Evolutionary conservation across 108 stramenopile genomes (phyloP).

Genomic region (Aurantiochytrium sp.): DNA sequence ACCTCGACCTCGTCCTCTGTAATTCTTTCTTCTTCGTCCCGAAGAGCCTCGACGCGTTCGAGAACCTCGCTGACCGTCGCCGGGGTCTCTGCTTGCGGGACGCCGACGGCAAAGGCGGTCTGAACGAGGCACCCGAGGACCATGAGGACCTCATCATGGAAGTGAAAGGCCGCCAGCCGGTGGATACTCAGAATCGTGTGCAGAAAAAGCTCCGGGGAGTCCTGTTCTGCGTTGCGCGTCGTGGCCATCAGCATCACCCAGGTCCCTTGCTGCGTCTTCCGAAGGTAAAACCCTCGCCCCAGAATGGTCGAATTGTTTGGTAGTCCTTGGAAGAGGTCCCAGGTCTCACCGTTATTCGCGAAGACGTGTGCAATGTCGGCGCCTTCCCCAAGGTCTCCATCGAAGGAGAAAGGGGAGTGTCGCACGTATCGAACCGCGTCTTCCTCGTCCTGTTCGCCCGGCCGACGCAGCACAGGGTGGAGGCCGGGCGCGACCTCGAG

Average conservation of each 20-base stretch:
- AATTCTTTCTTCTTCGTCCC: not conserved
- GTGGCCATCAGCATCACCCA: slow-evolving; percentile 30
- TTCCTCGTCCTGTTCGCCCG: slow-evolving; percentile 17
- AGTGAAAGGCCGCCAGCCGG: slow-evolving; percentile 14
- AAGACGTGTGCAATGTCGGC: slow-evolving; percentile 9
- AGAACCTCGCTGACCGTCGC: not conserved
- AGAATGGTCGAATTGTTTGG: slow-evolving; percentile 28
- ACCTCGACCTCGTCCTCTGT: too few species aligned
- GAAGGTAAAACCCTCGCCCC: slow-evolving; percentile 22
- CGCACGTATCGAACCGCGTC: slow-evolving; percentile 13
- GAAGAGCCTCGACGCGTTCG: not conserved
- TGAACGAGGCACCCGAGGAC: slow-evolving; percentile 12
- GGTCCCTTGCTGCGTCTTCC: slow-evolving; percentile 24
- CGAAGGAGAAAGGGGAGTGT: slow-evolving; percentile 2
- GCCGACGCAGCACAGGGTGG: not conserved
- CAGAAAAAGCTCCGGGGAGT: not conserved
- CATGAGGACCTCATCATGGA: not conserved
- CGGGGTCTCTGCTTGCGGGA: not conserved
- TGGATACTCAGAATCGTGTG: not conserved
- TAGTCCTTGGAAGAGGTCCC: slow-evolving; percentile 12
- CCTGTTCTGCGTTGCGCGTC: not conserved
- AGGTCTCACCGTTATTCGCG: slow-evolving; percentile 27
- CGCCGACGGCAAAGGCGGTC: not conserved
- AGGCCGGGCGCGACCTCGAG: slow-evolving; percentile 11
- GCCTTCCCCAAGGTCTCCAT: slow-evolving; percentile 14